Base-by-base conservation (phyloP, 2,329 filamentous ascomycete genomes). In the Colletotrichum noveboracense region DNA sequence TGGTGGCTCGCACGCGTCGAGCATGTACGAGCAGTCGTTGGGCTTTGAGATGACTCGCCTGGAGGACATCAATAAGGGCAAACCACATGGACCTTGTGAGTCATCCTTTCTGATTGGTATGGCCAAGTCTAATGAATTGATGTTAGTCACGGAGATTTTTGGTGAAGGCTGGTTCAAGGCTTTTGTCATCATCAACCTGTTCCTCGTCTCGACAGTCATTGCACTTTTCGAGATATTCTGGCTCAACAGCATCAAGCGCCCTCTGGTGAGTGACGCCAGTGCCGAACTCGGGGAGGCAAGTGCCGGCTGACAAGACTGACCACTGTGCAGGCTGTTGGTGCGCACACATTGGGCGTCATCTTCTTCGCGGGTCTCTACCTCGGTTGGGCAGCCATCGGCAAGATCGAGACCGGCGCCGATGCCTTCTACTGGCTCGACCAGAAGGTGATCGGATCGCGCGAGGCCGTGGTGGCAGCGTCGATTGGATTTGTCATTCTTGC, bases 231-330 rank as follows among this genome's bases (percentile, higher is more conserved):
- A 91, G 82, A 85, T 87, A 1, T 72, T 88, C 38, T 83, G 85
- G 72, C 83, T 91, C 82, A 91, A 91, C 81, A 90, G 88, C 79
- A 89, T 90, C 82, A 88, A 87, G 78, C 86, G 87, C 67, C 88
- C 86, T 67, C 84, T 84, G 64, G 89, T 90, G 80, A 80, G 87
- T 81, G 28, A 18, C 14, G 6, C 28, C n/a, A 34, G 9, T 52
- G 43, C 43, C 43, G 43, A 52, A 12, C 6, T 65, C 3, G 3
- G 5, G 2, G 18, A 10, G 2, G 6, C 14, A 38, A 21, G 70
- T 14, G 32, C 32, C 6, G 65, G 62, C 80, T 79, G 12, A 81
- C 76, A 4, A 36, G 64, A 67, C 28, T 74, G 28, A 58, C 30
- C 48, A 52, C 43, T 67, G 24, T 75, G 4, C 67, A 90, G 89